Evolutionary conservation across 306 rosid species (phyloP).

Genomic region (Ochetophila trinervis): DNA sequence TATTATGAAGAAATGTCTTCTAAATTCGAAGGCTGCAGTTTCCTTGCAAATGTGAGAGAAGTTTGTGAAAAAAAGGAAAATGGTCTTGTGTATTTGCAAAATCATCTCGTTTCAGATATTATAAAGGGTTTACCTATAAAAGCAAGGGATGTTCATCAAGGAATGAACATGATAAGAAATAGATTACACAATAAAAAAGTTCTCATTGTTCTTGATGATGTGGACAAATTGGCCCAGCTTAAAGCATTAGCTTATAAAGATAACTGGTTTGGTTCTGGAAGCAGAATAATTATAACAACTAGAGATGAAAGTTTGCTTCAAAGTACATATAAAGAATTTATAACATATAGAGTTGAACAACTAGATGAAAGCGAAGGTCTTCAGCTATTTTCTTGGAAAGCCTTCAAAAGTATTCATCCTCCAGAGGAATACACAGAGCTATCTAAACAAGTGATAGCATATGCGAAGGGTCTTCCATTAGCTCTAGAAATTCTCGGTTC

Average conservation of each 20-base stretch:
- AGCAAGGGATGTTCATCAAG: not conserved
- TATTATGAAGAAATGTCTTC: too few species aligned
- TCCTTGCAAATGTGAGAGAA: not conserved
- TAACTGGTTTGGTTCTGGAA: not conserved
- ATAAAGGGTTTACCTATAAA: not conserved
- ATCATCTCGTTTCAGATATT: not conserved
- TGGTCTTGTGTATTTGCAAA: not conserved
- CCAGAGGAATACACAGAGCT: not conserved
- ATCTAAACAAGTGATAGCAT: not conserved
- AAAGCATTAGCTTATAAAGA: not conserved
- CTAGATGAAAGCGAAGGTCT: not conserved
- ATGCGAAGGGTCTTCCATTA: conserved; percentile 26
- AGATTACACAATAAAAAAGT: not conserved
- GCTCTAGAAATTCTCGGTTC: conserved; percentile 39
- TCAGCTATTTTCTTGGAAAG: not conserved
- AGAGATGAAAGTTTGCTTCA: not conserved
- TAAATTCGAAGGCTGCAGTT: not conserved
- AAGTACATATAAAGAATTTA: not conserved
- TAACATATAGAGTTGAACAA: not conserved
- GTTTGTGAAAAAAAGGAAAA: not conserved
- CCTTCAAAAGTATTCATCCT: not conserved
- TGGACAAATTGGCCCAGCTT: not conserved
- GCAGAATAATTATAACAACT: not conserved
- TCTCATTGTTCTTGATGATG: not conserved
- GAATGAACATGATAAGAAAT: not conserved